Percentiles rank a stretch among this genome's conserved stretches.
Conservation (phyloP, 371 early-diverging fungal genomes). For the Mortierella sp. region DNA sequence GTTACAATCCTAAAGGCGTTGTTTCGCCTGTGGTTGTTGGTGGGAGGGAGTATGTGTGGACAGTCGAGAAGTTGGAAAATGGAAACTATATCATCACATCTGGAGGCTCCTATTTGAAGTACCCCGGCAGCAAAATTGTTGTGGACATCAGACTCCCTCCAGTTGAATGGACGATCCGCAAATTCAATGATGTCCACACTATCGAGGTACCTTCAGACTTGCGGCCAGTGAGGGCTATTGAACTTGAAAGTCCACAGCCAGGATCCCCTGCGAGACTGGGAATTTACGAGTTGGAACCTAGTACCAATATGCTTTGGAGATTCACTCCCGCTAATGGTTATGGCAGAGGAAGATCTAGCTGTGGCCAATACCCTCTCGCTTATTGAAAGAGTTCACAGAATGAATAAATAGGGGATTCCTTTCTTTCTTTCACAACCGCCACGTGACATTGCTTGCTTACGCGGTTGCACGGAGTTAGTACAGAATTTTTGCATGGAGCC, state of each 20-base stretch:
- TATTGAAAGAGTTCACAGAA: no score
- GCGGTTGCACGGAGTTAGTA: no score
- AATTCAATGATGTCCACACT: not conserved
- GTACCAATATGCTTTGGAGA: no score
- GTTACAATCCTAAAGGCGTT: not conserved
- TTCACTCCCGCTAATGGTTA: no score
- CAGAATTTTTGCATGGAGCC: no score
- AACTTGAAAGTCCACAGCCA: no score
- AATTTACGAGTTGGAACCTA: not conserved
- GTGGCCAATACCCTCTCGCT: no score
- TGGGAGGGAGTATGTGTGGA: slow-evolving; percentile 3
- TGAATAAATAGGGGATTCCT: no score
- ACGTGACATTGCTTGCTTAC: no score
- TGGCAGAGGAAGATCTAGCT: no score
- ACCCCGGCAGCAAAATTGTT: not conserved
- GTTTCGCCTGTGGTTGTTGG: not conserved
- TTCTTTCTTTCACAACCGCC: no score
- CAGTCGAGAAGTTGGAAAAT: slow-evolving; percentile 1
- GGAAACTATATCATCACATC: not conserved
- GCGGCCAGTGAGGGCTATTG: not conserved
- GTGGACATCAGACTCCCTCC: not conserved
- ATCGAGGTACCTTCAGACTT: not conserved
- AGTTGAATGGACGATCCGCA: not conserved
- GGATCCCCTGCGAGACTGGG: not conserved
- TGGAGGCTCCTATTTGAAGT: not conserved